Conservation (phyloP, 1,284 basidiomycete species). For the Laetiporus sulphureus region DNA sequence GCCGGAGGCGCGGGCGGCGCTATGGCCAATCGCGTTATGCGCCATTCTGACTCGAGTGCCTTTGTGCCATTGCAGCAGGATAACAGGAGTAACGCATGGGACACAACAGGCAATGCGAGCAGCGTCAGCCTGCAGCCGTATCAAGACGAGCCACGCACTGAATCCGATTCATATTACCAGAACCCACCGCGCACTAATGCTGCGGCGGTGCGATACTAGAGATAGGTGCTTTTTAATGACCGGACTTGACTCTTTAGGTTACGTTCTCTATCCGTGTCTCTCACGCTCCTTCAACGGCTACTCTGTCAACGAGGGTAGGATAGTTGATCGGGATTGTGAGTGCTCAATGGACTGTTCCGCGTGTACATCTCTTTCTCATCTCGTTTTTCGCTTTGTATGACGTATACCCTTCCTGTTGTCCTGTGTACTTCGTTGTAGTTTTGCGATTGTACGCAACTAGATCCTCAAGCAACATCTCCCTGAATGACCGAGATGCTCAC, state of each 20-base stretch:
- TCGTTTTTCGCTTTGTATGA: too few species aligned
- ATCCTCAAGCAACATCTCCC: neutral
- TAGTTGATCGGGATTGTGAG: slow-evolving; percentile 5
- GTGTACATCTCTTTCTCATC: neutral
- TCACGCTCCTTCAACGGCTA: slow-evolving; percentile 2
- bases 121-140: slow-evolving; percentile 35
- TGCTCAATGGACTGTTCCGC: slow-evolving; percentile 3
- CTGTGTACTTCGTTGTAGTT: slow-evolving; percentile 3
- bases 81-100: slow-evolving; percentile 38
- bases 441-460: neutral
- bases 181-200: slow-evolving; percentile 13
- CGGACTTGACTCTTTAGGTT: slow-evolving; percentile 1
- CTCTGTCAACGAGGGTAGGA: neutral
- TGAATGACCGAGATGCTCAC: too few species aligned
- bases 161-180: slow-evolving; percentile 26
- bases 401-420: slow-evolving; percentile 3
- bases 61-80: slow-evolving; percentile 53
- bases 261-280: slow-evolving; percentile 3
- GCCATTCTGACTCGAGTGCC: slow-evolving; percentile 47
- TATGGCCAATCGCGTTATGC: slow-evolving; percentile 23
- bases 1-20: slow-evolving; percentile 23
- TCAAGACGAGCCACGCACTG: slow-evolving; percentile 31
- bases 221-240: neutral
- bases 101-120: slow-evolving; percentile 39
- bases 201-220: neutral